Evolutionary conservation across 805 yeast genomes (phyloP), one percentile per base, ranked within the genome.

Genomic region (Saturnispora galanensis): DNA sequence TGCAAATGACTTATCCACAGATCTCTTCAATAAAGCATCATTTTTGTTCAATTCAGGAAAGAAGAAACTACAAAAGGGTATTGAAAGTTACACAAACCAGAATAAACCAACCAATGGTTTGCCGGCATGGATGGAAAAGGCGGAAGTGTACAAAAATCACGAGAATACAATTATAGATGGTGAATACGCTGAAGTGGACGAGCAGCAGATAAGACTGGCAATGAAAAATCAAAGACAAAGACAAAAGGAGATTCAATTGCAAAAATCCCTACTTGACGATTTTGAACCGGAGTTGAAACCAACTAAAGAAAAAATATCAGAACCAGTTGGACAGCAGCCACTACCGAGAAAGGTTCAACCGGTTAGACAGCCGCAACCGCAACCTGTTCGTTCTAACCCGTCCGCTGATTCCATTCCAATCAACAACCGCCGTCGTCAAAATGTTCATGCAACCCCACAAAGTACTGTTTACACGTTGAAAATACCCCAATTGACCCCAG

Each of bases 121-220:
- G 50, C 95, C 95, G 0, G 76, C 80, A 1, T 85, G 95, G 95
- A 80, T 85, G 88, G 70, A 66, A 46, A 72, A 76, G 48, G 80
- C 75, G 52, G 67, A 63, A 11, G 65, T 55, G 52, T 71, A 79
- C 65, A 13, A 68, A 69, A 3, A 67, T 65, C 9, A 56, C 54
- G 35, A 43, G 29, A 30, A 32, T 57, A 8, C 63, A 60, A 10
- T 70, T 42, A 76, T 70, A 12, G 71, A 73, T 46, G 63, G 72
- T 44, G 65, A 71, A 5, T 58, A 58, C 30, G 71, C 67, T 15
- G 68, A 68, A 39, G 69, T 71, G 50, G 47, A 45, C 35, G 35
- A 17, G 2, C 33, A 66, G 71, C 64, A 58, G 38, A 41, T 52
- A 8, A 76, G 69, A 46, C 63, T 26, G 10, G 16, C 38, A 11